Evolutionary conservation across 2,329 filamentous ascomycete genomes (phyloP).

Genomic region (Ophiostoma perfectum): DNA sequence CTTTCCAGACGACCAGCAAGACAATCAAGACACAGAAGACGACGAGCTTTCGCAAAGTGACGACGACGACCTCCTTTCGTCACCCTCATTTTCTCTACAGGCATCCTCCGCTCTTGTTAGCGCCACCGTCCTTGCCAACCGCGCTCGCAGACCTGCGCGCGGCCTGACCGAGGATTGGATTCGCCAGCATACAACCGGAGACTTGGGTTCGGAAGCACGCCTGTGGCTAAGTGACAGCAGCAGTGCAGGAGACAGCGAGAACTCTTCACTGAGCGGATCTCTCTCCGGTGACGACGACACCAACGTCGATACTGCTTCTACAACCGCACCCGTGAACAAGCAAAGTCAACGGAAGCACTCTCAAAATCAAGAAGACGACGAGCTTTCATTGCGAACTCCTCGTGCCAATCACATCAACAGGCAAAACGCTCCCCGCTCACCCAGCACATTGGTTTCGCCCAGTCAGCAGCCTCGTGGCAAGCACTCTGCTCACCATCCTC

Average conservation of each 20-base stretch:
- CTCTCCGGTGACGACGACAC: conserved; percentile 47
- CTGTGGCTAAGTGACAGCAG: conserved; percentile 84
- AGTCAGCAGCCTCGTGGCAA: conserved; percentile 12
- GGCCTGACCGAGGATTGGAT: conserved; percentile 82
- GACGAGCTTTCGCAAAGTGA: conserved; percentile 1
- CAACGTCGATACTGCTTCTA: conserved; percentile 14
- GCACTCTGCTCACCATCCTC: conserved; percentile 38
- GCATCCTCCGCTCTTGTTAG: conserved; percentile 38
- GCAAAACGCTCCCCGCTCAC: background rate
- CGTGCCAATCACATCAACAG: conserved; percentile 14
- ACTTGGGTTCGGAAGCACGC: conserved; percentile 62
- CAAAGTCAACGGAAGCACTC: conserved; percentile 33
- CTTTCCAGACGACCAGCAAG: conserved; percentile 35
- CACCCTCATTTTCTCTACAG: conserved; percentile 23
- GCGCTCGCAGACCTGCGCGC: conserved; percentile 52
- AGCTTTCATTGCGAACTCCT: conserved; percentile 21
- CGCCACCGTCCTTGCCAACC: conserved; percentile 59
- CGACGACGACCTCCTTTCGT: conserved; percentile 26
- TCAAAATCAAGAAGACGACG: conserved; percentile 28
- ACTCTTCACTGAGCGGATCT: conserved; percentile 67
- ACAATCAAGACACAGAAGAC: conserved; percentile 33
- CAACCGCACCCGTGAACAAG: conserved; percentile 1
- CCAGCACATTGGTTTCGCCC: conserved; percentile 6
- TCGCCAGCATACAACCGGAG: conserved; percentile 71
- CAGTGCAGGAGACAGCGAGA: conserved; percentile 65